Evolutionary conservation across 345 rosid genomes (phyloP).

Genomic region (Brassica nigra): DNA sequence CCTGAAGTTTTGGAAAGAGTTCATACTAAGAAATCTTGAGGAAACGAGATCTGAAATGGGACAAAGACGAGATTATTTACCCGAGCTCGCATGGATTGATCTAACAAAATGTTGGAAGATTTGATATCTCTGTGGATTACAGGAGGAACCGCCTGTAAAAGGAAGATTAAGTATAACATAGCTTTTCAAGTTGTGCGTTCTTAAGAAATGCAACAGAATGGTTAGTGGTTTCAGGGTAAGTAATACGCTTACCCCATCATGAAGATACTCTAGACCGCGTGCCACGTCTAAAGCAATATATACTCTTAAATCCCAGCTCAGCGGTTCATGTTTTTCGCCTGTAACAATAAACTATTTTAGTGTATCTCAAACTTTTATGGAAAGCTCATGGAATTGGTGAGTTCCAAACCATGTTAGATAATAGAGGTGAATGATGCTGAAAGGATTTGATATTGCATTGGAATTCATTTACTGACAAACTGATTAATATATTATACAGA

Average conservation of each 20-base stretch:
- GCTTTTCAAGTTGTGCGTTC: neutral
- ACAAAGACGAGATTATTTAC: conserved; percentile 44
- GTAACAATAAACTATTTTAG: conserved; percentile 25
- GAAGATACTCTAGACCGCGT: conserved; percentile 97
- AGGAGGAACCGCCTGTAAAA: conserved; percentile 92
- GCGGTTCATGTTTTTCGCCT: conserved; percentile 62
- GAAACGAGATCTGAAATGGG: neutral
- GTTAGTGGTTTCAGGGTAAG: neutral
- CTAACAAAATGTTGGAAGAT: conserved; percentile 94
- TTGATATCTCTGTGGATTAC: conserved; percentile 95
- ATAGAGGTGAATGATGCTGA: neutral
- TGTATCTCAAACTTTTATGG: neutral
- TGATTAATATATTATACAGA: neutral
- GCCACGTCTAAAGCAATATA: conserved; percentile 84
- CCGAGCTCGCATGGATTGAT: conserved; percentile 94
- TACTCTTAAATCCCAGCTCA: conserved; percentile 89
- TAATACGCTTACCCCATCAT: conserved; percentile 74
- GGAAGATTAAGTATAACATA: neutral
- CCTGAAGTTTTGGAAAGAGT: conserved; percentile 47
- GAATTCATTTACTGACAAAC: neutral
- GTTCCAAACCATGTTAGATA: neutral
- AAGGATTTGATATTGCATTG: neutral
- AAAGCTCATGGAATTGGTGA: neutral
- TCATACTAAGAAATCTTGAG: conserved; percentile 6
- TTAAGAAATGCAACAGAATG: conserved; percentile 2